These are phyloP conservation scores for Phytophthora syringae DNA, from an alignment of 352 stramenopile species.

Conservation along the genomic window DNA sequence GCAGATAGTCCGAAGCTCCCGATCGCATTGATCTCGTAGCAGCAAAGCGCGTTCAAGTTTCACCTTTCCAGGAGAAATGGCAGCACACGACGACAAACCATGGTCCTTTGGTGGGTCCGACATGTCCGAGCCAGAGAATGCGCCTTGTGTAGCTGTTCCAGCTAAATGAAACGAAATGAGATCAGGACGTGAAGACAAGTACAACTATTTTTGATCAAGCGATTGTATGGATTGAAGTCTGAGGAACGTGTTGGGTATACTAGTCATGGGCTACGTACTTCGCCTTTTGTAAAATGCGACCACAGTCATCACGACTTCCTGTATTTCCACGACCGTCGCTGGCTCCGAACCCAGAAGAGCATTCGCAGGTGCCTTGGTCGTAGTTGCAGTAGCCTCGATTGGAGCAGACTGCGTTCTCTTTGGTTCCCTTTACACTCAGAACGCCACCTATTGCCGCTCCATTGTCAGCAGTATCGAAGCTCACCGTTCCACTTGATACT, in stretches of 20 bases:
- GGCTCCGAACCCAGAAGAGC: constrained; percentile 52
- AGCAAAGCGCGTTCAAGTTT: constrained; percentile 66
- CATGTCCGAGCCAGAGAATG: no score
- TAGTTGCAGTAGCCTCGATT: constrained; percentile 90
- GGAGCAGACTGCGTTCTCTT: constrained; percentile 89
- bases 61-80: constrained; percentile 29
- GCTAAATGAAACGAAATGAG: no score
- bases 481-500: constrained; percentile 18
- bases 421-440: constrained; percentile 76
- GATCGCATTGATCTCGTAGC: constrained; percentile 61
- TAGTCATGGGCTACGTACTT: constrained; percentile 21
- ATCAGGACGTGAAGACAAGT: constrained; percentile 10
- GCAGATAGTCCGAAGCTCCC: constrained; percentile 49
- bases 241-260: background rate
- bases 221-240: background rate
- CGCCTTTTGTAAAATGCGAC: constrained; percentile 36
- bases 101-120: no score
- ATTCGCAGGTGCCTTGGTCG: constrained; percentile 54
- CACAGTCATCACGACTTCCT: constrained; percentile 72
- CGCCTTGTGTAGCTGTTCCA: no score
- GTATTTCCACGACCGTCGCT: constrained; percentile 68
- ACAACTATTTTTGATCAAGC: constrained; percentile 13
- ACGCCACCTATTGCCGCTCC: constrained; percentile 45
- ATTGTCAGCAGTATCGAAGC: constrained; percentile 46
- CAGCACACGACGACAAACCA: constrained; percentile 11